Conservation (phyloP, 2,329 filamentous ascomycete genomes). For the Endocalyx cinctus region DNA sequence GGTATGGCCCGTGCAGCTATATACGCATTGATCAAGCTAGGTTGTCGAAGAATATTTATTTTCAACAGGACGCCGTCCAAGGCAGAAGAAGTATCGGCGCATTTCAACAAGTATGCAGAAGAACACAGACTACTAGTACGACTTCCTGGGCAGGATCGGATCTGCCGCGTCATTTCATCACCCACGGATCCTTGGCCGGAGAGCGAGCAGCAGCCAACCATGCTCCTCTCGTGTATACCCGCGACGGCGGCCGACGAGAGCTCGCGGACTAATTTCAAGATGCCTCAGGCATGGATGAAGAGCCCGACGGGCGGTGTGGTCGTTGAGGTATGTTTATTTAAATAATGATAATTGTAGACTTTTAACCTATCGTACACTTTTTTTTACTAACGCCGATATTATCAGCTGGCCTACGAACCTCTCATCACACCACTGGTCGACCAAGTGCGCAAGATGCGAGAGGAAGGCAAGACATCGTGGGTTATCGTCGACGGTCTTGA, state of each 20-base stretch:
- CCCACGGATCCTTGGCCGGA: conserved; percentile 60
- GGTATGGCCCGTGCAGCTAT: conserved; percentile 73
- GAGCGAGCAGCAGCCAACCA: conserved; percentile 58
- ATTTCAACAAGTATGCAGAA: conserved; percentile 57
- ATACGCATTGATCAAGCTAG: conserved; percentile 68
- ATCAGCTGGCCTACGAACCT: conserved; percentile 62
- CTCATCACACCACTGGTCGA: conserved; percentile 63
- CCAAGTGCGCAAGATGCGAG: conserved; percentile 52
- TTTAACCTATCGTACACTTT: not conserved
- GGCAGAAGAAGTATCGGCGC: conserved; percentile 57
- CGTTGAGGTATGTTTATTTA: conserved; percentile 45
- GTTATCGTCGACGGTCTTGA: conserved; percentile 69
- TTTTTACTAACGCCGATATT: too few relatives aligned
- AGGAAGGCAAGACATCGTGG: conserved; percentile 56
- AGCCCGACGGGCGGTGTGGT: conserved; percentile 71
- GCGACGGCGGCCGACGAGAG: conserved; percentile 57
- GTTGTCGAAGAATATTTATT: conserved; percentile 68
- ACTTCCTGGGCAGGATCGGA: conserved; percentile 31
- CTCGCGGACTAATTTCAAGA: conserved; percentile 62
- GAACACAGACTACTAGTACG: conserved; percentile 25
- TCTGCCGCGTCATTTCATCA: conserved; percentile 53
- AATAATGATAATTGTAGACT: too few relatives aligned
- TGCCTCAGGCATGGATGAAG: conserved; percentile 64
- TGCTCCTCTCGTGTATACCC: conserved; percentile 69
- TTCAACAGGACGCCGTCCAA: conserved; percentile 61